Conservation (phyloP, 2,329 filamentous ascomycete genomes). For the Colletotrichum falcatum region DNA sequence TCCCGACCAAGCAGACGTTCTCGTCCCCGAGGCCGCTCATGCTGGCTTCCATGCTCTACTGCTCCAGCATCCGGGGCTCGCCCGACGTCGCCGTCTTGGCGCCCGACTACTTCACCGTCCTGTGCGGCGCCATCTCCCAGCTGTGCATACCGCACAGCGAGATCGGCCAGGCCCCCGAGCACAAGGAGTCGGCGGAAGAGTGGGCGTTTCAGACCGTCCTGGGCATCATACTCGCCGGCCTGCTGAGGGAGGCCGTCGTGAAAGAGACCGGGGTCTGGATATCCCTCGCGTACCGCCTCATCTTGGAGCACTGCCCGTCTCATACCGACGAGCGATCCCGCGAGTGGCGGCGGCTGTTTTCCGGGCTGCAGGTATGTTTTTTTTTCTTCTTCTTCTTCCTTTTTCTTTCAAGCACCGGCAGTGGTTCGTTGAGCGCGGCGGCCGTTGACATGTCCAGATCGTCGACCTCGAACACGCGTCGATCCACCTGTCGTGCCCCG, state of each 20-base stretch:
- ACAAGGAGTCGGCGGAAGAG: constrained; percentile 48
- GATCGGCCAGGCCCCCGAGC: constrained; percentile 44
- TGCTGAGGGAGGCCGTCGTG: constrained; percentile 56
- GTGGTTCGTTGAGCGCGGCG: not conserved
- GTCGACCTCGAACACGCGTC: constrained; percentile 59
- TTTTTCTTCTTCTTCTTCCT: not conserved
- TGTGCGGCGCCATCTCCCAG: constrained; percentile 55
- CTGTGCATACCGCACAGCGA: constrained; percentile 52
- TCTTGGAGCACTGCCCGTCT: constrained; percentile 55
- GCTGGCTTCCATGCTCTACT: constrained; percentile 59
- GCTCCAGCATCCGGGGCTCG: constrained; percentile 50
- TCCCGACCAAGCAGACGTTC: constrained; percentile 56
- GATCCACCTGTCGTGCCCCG: constrained; percentile 55
- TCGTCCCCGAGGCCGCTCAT: constrained; percentile 57
- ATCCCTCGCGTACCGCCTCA: constrained; percentile 55
- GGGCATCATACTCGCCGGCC: constrained; percentile 55
- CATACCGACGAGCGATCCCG: constrained; percentile 52
- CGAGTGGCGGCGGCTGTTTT: constrained; percentile 56
- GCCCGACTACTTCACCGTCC: constrained; percentile 53
- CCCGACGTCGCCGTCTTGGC: constrained; percentile 51
- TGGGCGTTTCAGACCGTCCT: constrained; percentile 58
- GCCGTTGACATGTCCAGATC: constrained; percentile 47
- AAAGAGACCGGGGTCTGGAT: constrained; percentile 58
- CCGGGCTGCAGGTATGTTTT: constrained; percentile 43
- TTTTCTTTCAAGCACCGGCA: no score